phyloP scores from a whole-genome alignment of 179 eudicot genomes.

The Vitellaria paradoxa region DNA sequence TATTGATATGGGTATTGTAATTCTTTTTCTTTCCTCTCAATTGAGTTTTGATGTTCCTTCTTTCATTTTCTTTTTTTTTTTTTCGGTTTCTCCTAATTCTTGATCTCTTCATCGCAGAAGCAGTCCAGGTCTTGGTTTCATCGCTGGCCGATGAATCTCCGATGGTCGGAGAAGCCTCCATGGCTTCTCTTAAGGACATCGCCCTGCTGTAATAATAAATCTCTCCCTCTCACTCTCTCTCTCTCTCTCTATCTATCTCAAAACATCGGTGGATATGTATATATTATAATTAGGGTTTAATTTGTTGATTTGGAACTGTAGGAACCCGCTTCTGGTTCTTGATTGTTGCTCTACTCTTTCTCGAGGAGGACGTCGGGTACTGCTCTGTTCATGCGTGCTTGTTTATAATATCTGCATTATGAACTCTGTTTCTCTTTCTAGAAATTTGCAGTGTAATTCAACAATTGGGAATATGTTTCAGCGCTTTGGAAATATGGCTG shows the following conservation, averaged over 20 bases:
- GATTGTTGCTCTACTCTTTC: slow-evolving; percentile 89
- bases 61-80: neutral
- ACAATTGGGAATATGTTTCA: slow-evolving; percentile 21
- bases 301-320: slow-evolving; percentile 20
- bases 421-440: neutral
- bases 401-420: slow-evolving; percentile 8
- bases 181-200: slow-evolving; percentile 75
- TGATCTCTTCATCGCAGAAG: slow-evolving; percentile 43
- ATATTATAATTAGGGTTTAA: neutral
- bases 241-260: slow-evolving; percentile 15
- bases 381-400: slow-evolving; percentile 2
- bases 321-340: slow-evolving; percentile 93
- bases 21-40: neutral
- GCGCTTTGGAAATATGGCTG: slow-evolving; percentile 94
- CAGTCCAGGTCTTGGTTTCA: slow-evolving; percentile 73
- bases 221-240: slow-evolving; percentile 15
- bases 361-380: slow-evolving; percentile 90
- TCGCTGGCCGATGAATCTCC: slow-evolving; percentile 80
- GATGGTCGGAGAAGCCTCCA: slow-evolving; percentile 76
- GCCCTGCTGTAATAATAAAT: slow-evolving; percentile 53
- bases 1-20: no score
- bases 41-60: neutral
- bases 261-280: neutral
- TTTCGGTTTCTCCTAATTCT: neutral
- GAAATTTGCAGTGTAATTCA: neutral